Evolutionary conservation across 805 yeast genomes (phyloP).

Genomic region (Candida silvicultrix): DNA sequence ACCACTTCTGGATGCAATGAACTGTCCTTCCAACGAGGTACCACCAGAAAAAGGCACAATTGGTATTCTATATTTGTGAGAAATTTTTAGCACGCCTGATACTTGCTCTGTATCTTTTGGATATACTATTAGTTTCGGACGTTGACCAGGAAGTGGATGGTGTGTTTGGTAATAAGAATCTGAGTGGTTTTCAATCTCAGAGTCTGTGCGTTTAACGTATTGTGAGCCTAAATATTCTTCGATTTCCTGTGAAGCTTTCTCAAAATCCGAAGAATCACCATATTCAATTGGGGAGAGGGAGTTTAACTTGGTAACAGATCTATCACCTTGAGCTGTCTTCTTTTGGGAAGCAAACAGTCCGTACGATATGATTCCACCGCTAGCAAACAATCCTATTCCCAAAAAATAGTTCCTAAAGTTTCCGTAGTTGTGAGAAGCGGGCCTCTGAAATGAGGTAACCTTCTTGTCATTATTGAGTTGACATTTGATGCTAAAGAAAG

Average conservation of each 20-base stretch:
- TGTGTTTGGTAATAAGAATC: constrained; percentile 60
- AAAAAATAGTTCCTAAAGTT: no score
- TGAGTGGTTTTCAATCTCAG: constrained; percentile 45
- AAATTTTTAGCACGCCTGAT: constrained; percentile 52
- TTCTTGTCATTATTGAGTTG: no score
- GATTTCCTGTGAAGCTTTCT: constrained; percentile 35
- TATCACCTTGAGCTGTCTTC: neutral
- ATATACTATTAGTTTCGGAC: constrained; percentile 53
- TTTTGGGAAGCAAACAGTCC: neutral
- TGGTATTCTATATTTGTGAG: constrained; percentile 57
- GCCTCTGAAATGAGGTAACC: no score
- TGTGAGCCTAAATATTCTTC: constrained; percentile 31
- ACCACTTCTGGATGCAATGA: constrained; percentile 61
- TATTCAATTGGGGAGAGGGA: constrained; percentile 33
- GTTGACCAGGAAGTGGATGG: constrained; percentile 51
- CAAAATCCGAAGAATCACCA: constrained; percentile 31
- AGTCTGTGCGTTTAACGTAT: constrained; percentile 23
- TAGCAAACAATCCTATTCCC: neutral
- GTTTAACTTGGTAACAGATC: constrained; percentile 29
- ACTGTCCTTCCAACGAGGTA: constrained; percentile 79
- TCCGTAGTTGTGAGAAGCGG: no score
- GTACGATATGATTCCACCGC: neutral
- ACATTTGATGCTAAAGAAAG: no score
- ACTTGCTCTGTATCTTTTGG: constrained; percentile 66
- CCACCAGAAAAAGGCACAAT: constrained; percentile 78